These are phyloP conservation scores for Pythium phragmiticola DNA, from an alignment of 352 stramenopile species.

Conservation along the genomic window DNA sequence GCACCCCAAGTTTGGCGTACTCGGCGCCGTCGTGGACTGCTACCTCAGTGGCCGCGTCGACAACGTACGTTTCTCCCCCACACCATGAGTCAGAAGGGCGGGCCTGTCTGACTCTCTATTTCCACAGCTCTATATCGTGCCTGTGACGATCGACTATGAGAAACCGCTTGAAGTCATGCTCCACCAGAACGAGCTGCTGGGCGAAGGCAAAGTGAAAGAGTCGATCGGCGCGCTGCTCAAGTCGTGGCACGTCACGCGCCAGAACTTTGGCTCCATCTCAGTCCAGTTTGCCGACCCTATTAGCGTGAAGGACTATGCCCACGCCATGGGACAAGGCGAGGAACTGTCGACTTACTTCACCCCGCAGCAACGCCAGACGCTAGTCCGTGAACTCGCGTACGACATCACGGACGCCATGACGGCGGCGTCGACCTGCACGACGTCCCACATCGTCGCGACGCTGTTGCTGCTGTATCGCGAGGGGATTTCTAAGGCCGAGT, in stretches of 20 bases:
- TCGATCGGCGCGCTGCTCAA: conserved; percentile 69
- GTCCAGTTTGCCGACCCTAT: conserved; percentile 75
- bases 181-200: conserved; percentile 79
- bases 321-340: not conserved
- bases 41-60: conserved; percentile 67
- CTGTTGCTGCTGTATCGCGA: conserved; percentile 80
- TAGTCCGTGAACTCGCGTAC: conserved; percentile 71
- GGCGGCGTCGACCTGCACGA: conserved; percentile 59
- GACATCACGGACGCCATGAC: conserved; percentile 76
- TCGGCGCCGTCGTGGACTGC: conserved; percentile 71
- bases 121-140: conserved; percentile 71
- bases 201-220: conserved; percentile 81
- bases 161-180: conserved; percentile 80
- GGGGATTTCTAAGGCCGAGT: conserved; percentile 66
- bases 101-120: not conserved
- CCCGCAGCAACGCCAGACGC: conserved; percentile 14
- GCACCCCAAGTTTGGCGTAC: conserved; percentile 77
- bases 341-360: not conserved
- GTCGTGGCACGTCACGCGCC: conserved; percentile 62
- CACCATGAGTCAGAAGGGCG: not conserved
- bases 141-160: conserved; percentile 87
- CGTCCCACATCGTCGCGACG: conserved; percentile 70
- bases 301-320: conserved; percentile 53
- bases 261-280: conserved; percentile 82
- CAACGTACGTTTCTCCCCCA: conserved; percentile 46